Conservation (phyloP, 768 basidiomycete genomes). For the Phanerodontia chrysosporium region DNA sequence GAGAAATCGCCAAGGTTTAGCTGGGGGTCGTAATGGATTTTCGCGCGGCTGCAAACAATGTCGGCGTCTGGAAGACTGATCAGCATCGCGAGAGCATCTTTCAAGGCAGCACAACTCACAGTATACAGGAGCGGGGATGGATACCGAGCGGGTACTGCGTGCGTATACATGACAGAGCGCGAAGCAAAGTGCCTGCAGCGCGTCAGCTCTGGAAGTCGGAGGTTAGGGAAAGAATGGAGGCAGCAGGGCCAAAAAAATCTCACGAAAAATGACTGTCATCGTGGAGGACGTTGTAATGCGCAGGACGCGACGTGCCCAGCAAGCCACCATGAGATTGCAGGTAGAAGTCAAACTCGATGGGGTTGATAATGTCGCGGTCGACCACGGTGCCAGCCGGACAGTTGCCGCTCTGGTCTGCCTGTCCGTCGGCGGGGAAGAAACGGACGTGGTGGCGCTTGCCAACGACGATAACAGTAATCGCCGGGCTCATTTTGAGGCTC, state of each 20-base stretch:
- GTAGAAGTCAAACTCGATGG: constrained; percentile 75
- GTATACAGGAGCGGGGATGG: constrained; percentile 79
- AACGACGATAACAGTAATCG: constrained; percentile 75
- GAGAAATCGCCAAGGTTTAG: constrained; percentile 49
- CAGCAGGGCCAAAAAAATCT: constrained; percentile 12
- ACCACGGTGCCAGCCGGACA: constrained; percentile 76
- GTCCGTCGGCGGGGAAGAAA: constrained; percentile 48
- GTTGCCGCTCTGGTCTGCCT: constrained; percentile 61
- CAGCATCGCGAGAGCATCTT: background rate
- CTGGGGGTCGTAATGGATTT: constrained; percentile 74
- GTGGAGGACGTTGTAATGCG: constrained; percentile 50
- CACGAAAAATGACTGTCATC: constrained; percentile 63
- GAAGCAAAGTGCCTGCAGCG: constrained; percentile 66
- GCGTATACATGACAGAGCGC: constrained; percentile 81
- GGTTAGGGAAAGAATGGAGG: background rate
- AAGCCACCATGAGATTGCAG: constrained; percentile 75
- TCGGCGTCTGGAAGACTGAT: constrained; percentile 54
- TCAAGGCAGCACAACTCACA: constrained; percentile 41
- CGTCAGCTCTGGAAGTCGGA: constrained; percentile 47
- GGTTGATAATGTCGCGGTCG: constrained; percentile 65
- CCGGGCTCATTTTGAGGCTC: constrained; percentile 47
- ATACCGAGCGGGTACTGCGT: constrained; percentile 74
- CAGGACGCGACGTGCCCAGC: constrained; percentile 69
- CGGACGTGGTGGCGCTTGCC: constrained; percentile 73
- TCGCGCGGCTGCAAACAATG: constrained; percentile 71